These are phyloP conservation scores for Solanum paucissectum DNA, from an alignment of 257 asterid genomes.

Conservation along the genomic window DNA sequence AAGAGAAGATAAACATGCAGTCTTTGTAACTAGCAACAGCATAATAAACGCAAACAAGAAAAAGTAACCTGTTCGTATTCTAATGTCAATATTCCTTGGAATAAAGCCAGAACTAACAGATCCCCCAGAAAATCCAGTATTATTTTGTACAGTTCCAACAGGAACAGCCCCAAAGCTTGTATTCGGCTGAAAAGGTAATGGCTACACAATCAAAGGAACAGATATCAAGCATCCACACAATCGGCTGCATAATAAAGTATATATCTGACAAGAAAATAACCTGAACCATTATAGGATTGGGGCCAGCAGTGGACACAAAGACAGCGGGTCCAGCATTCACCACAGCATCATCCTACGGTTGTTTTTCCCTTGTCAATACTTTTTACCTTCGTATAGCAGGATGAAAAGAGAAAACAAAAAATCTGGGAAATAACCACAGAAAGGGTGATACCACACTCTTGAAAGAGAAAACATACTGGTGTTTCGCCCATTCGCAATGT, in stretches of 20 bases:
- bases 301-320: constrained; percentile 73
- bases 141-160: constrained; percentile 51
- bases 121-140: constrained; percentile 43
- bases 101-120: constrained; percentile 49
- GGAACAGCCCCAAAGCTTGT: constrained; percentile 48
- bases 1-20: neutral
- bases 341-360: constrained; percentile 73
- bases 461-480: constrained; percentile 37
- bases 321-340: constrained; percentile 97
- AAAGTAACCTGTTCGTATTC: constrained; percentile 79
- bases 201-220: constrained; percentile 32
- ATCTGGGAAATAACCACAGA: neutral
- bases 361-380: neutral
- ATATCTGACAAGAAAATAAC: constrained; percentile 22
- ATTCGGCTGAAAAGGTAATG: constrained; percentile 76
- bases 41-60: neutral
- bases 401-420: neutral
- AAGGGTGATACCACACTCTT: neutral
- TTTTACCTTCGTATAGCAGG: neutral
- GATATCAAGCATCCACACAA: constrained; percentile 3
- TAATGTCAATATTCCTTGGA: constrained; percentile 91
- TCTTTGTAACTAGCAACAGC: neutral
- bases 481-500: constrained; percentile 86
- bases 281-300: constrained; percentile 98
- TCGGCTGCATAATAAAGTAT: neutral